A percentile compares a stretch with the other conserved stretches of the same genome.
Conservation (phyloP, 2,329 filamentous ascomycete genomes). For the Penicillium sp. region DNA sequence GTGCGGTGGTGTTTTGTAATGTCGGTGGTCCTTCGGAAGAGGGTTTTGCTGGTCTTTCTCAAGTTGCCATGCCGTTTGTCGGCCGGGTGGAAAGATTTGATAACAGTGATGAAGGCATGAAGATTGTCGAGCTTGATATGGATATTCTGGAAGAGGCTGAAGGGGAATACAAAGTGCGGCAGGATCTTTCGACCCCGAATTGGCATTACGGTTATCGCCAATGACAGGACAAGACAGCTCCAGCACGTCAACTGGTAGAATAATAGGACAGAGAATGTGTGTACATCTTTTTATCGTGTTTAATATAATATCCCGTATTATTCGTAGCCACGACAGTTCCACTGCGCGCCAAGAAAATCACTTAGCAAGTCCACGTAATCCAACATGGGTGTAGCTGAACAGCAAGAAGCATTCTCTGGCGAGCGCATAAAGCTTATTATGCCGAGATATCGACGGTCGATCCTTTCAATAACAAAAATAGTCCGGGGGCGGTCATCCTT, state of each 20-base stretch:
- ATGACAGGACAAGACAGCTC: neutral
- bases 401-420: neutral
- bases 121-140: slow-evolving; percentile 57
- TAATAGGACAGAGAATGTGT: neutral
- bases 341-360: neutral
- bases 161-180: slow-evolving; percentile 51
- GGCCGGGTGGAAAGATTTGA: slow-evolving; percentile 56
- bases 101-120: slow-evolving; percentile 59
- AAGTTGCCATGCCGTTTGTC: slow-evolving; percentile 59
- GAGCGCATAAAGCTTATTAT: neutral
- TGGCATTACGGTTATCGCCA: slow-evolving; percentile 20
- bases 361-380: neutral
- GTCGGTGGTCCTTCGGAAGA: slow-evolving; percentile 58
- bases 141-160: slow-evolving; percentile 52
- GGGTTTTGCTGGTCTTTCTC: slow-evolving; percentile 60
- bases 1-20: slow-evolving; percentile 62
- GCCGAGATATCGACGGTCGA: too few relatives aligned
- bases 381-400: neutral
- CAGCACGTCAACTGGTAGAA: neutral
- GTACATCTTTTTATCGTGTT: neutral
- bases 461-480: neutral
- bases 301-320: too few relatives aligned
- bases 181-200: slow-evolving; percentile 27
- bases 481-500: neutral
- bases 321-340: neutral